Evolutionary conservation across 169 alveolate species (phyloP), one percentile per base, ranked within the genome.

Genomic region (Babesia sp.): DNA sequence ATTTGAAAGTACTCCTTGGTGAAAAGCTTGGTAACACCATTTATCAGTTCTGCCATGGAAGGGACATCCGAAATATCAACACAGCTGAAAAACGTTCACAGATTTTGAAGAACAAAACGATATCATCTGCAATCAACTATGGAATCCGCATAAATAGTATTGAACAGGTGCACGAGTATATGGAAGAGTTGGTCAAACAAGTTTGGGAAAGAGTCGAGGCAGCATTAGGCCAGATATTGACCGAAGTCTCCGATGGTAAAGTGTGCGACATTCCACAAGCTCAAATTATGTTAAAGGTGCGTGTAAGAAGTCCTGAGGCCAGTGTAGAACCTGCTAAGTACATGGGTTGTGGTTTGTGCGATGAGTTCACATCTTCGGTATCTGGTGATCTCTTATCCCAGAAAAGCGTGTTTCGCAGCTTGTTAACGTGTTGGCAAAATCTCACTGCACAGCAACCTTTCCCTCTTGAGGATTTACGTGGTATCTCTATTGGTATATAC

Each of bases 271-370:
- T 64, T 1, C 54, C 74, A 8, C 50, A 46, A 20, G 74, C 74
- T 6, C 45, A 50, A 20, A 64, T 64, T 18, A 50, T 41, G 46
- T 34, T 64, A 33, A 64, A 50, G 61, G n/a, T 64, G 11, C 59
- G 74, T 16, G 74, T 64, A 37, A 29, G 74, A 33, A 48, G 64
- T 29, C 74, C 74, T 29, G 74, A 64, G 29, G 74, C 74, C 1
- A 64, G 74, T 42, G 63, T 64, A 7, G 74, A 64, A 14, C 74
- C 74, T 14, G 74, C 45, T 18, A 64, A 64, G 34, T 64, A 64
- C 53, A 64, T 64, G 74, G 74, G 74, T 8, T 64, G 74, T 50
- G 74, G 74, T 8, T 22, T 64, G 37, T 64, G 74, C 34, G 74
- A 64, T n/a, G 74, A 64, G 54, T 64, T 4, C 53, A 33, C 74